Percentiles rank a stretch among this genome's conserved stretches.
Conservation (phyloP, 2,329 filamentous ascomycete species). For the Capronia americana region DNA sequence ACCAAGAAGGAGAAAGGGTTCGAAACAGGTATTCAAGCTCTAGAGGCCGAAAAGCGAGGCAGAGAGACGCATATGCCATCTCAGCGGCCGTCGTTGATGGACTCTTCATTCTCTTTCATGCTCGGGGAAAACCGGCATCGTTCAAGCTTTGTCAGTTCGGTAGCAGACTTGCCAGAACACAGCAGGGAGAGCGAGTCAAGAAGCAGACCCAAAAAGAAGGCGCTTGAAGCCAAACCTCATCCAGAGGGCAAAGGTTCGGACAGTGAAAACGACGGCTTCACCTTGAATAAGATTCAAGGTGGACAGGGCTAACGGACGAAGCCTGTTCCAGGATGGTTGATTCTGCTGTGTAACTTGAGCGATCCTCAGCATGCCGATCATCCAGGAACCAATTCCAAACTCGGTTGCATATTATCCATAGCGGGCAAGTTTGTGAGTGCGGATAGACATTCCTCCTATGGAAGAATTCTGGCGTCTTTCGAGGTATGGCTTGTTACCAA, state of each 20-base stretch:
- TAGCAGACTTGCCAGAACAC: slow-evolving; percentile 53
- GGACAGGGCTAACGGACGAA: slow-evolving; percentile 15
- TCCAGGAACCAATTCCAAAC: not conserved
- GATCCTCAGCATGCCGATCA: not conserved
- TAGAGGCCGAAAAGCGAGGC: not conserved
- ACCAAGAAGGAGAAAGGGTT: not conserved
- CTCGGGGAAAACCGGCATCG: slow-evolving; percentile 53
- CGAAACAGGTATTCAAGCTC: not conserved
- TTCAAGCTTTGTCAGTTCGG: slow-evolving; percentile 54
- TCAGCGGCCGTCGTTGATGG: slow-evolving; percentile 51
- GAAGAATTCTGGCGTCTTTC: not conserved
- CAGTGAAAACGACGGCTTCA: slow-evolving; percentile 48
- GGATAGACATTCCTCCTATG: not conserved
- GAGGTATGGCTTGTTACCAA: not conserved
- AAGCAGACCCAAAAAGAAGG: slow-evolving; percentile 43
- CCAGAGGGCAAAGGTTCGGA: slow-evolving; percentile 42
- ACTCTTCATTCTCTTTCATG: slow-evolving; percentile 60
- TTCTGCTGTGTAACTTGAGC: slow-evolving; percentile 5
- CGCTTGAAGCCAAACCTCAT: slow-evolving; percentile 30
- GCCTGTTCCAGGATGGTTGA: not conserved
- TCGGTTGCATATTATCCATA: not conserved
- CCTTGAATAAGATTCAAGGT: slow-evolving; percentile 48
- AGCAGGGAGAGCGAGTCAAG: slow-evolving; percentile 46
- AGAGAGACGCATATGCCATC: slow-evolving; percentile 14
- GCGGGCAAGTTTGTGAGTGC: not conserved